Evolutionary conservation across 352 stramenopile genomes (phyloP), one percentile per base, ranked within the genome.

Genomic region (Phytophthora vignae): DNA sequence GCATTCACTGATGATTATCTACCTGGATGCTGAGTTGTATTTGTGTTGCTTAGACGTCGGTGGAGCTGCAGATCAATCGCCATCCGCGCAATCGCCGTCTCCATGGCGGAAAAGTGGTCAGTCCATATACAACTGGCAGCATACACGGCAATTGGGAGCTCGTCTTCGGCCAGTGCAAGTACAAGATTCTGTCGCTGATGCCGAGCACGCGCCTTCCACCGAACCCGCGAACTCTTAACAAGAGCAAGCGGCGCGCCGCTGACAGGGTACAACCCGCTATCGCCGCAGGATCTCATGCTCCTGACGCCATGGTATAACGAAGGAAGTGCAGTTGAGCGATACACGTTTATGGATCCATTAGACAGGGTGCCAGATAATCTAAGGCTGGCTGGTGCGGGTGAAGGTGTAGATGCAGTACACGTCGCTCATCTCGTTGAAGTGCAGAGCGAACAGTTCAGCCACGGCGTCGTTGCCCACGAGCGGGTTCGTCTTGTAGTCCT

Each of bases 371-470:
- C 54, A 55, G 60, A 29, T 52, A 59, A 54, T 69, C 74, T 78
- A 76, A 33, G 60, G 61, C 54, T 78, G 53, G 17, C 36, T 49
- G 17, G 69, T 85, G 48, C 74, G 76, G 44, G 79, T 90, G 61
- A 96, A 96, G 8, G 84, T 93, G 82, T 96, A 96, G 63, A 94
- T 83, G 76, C 87, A 94, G 76, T 96, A 96, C 69, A 89, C 82
- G 71, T 96, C 90, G 69, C 82, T 92, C 90, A 97, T 95, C 67
- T 97, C 90, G 79, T 95, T 95, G 74, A 97, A 97, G 67, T 97
- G 90, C 60, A 97, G 68, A 65, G 88, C 73, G 53, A 96, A 96
- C 29, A 96, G 71, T 73, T 94, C 85, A 19, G 89, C 73, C 1
- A 78, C 76, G 1, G 83, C 81, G 22, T 92, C 84, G 38, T 85